Evolutionary conservation across 2,329 filamentous ascomycete species (phyloP), one percentile per base, ranked within the genome.

Genomic region (Colletotrichum cuscutae): DNA sequence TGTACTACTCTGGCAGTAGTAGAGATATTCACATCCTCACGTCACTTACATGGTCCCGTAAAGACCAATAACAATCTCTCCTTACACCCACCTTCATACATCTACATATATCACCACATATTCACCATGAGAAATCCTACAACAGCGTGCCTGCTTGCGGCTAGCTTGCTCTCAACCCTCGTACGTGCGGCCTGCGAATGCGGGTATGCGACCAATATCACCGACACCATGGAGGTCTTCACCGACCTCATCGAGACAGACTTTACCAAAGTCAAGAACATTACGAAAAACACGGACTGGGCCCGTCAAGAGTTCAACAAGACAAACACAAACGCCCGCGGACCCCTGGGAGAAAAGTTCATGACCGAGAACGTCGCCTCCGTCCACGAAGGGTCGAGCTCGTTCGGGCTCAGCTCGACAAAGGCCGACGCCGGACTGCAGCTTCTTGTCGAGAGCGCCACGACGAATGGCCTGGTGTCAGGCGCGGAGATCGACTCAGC

Each of bases 221-320:
- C 84, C n/a, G 78, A 82, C 58, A 81, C 82, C 32, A 75, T 79
- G 4, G 71, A 77, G 53, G 78, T 93, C 65, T 95, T 93, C 79
- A 94, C 92, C 2, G 90, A 95, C 72, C 79, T 91, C 12, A 81
- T 94, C 64, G 93, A 95, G 78, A 92, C 92, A 24, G 91, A 95
- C 82, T 95, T 95, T 78, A 83, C 90, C 3, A 89, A 89, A 72
- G 78, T 89, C 49, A 76, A 82, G 11, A 80, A 87, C 68, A 82
- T 89, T 59, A 82, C 85, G 19, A 77, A 83, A 5, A 85, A 90
- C 76, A 83, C 87, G 3, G 87, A 91, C 75, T 96, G 94, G 94
- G 79, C 83, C 30, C 85, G 88, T 15, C 93, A 95, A 79, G 85
- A 86, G 32, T 95, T 93, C 83, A 91, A 91, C 77, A 86, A 92